Evolutionary conservation across 2,329 filamentous ascomycete species (phyloP), one percentile per base, ranked within the genome.

Genomic region (Pseudogymnoascus sp.): DNA sequence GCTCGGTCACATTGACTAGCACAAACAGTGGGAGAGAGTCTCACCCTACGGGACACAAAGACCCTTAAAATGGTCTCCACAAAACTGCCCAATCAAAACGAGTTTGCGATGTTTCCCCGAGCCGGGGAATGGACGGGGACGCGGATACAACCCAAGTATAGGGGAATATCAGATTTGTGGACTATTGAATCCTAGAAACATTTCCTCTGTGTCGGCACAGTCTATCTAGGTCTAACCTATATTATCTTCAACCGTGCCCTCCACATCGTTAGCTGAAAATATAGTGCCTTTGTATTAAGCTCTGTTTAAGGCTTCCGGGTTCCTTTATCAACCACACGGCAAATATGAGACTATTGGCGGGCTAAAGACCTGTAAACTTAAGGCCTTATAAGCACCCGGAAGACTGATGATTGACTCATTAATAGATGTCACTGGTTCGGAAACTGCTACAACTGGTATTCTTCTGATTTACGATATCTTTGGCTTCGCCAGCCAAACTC

Each of bases 401-500:
- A n/a, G 14, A 3, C 6, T 38, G 3, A 38, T n/a, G 35, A 38
- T 38, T 38, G 35, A 38, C 35, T n/a, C 35, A 38, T 35, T 28
- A 11, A 33, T 21, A 72, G 71, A 84, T 64, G 75, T 80, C 23
- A 79, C 77, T 9, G 79, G 80, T 55, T 77, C 81, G 16, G 68
- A 73, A 12, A 74, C 77, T 55, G 76, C 80, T 31, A 75, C 74
- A 64, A 86, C 84, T 75, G 88, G 82, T 61, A 79, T 90, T 62
- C 74, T 90, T 62, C 74, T 80, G 65, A 81, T 88, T 71, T 69
- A 61, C 55, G 87, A 90, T 74, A 87, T 88, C 72, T 88, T 88
- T 69, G 86, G 87, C 69, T 86, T 87, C 81, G 88, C 83, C 70
- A 82, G 84, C 23, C 88, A 90, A 75, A 87, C 87, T 2, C 65